Evolutionary conservation across 768 basidiomycete species (phyloP), one percentile per base, ranked within the genome.

Genomic region (Auricularia cornea): DNA sequence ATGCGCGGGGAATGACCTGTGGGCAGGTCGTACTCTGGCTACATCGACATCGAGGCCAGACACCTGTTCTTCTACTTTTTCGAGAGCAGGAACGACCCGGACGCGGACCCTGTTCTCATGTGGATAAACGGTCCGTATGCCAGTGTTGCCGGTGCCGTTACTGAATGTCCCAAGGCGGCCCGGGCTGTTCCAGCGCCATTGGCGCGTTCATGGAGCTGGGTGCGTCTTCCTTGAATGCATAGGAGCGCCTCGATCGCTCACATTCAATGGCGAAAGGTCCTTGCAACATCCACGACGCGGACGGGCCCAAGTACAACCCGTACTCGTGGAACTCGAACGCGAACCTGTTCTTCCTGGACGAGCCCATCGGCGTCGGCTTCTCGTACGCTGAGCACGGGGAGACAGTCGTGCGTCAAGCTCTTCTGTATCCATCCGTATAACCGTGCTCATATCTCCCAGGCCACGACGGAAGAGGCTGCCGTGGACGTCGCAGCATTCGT

Each of bases 401-500:
- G 40, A 66, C 63, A 16, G 67, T 68, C 33, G 65, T 52, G 14
- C 29, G 44, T 38, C 5, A 1, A 3, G 11, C 14, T 62, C 12
- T n/a, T 14, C 28, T 28, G 12, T 3, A 11, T 8, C 28, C 8
- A 12, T 52, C 20, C 3, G 1, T 52, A n/a, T n/a, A 12, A n/a
- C n/a, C n/a, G n/a, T n/a, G n/a, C n/a, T 28, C 48, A 40, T 56
- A 12, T 61, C 38, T 48, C 56, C 26, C 38, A 62, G 41, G 23
- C 48, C 4, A 87, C 82, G 2, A 84, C 87, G 0, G 83, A 86
- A 68, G 84, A 87, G 52, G 88, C 86, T 3, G 86, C 87, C 0
- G 78, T 81, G 60, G 88, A 90, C 67, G 83, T 90, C 3, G 86
- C 87, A 0, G 82, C 84, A 0, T 90, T 90, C 66, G 77, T 90